phyloP scores from a whole-genome alignment of 2,329 filamentous ascomycete genomes.

The Aspergillus persii region DNA sequence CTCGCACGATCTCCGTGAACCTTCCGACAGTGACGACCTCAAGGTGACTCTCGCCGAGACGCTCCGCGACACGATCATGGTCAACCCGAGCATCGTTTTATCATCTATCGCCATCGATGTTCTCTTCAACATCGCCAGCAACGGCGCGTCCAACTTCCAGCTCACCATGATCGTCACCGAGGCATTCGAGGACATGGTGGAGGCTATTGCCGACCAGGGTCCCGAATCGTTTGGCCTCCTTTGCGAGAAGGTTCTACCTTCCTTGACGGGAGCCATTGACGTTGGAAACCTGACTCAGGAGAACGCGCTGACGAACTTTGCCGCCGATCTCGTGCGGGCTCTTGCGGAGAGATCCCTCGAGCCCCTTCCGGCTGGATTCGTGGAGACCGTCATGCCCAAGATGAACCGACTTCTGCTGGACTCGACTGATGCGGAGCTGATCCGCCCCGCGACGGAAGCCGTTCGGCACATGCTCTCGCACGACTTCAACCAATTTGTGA shows the following conservation, averaged over 20 bases:
- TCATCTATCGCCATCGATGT: conserved; percentile 70
- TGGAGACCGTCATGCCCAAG: conserved; percentile 82
- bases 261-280: conserved; percentile 84
- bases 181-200: conserved; percentile 84
- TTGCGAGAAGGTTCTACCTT: conserved; percentile 82
- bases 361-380: conserved; percentile 82
- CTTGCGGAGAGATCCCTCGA: conserved; percentile 79
- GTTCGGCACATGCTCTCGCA: conserved; percentile 88
- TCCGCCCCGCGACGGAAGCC: conserved; percentile 80
- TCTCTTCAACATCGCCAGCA: conserved; percentile 84
- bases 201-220: conserved; percentile 62
- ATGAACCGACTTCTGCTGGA: conserved; percentile 77
- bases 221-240: conserved; percentile 71
- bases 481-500: conserved; percentile 84
- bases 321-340: conserved; percentile 77
- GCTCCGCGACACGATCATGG: conserved; percentile 74
- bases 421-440: conserved; percentile 80
- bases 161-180: conserved; percentile 84
- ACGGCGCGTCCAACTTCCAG: conserved; percentile 87
- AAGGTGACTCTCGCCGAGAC: conserved; percentile 87
- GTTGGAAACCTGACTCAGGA: conserved; percentile 82
- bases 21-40: conserved; percentile 86
- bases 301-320: conserved; percentile 74
- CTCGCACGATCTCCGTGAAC: conserved; percentile 74
- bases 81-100: conserved; percentile 73